Conservation (phyloP, 208 protist genomes). For the Trypanosomatidae sp. region DNA sequence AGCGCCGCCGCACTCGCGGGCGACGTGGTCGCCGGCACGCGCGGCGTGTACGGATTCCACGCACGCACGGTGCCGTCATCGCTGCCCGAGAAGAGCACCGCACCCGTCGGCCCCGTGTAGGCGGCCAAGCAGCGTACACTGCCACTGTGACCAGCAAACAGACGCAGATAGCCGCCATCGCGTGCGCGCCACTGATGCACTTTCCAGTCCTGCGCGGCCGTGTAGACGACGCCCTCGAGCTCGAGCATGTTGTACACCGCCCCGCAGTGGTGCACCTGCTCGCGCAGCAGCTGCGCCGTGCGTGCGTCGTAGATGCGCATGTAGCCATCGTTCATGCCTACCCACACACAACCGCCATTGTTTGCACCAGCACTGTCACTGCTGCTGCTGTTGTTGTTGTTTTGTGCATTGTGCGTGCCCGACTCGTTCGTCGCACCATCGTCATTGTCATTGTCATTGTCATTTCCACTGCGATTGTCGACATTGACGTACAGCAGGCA, state of each 20-base stretch:
- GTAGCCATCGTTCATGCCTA: slow-evolving; percentile 65
- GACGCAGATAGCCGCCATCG: slow-evolving; percentile 16
- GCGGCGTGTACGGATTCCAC: slow-evolving; percentile 58
- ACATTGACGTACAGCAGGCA: slow-evolving; percentile 35
- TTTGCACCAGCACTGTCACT: too few species aligned
- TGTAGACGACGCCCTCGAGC: slow-evolving; percentile 56
- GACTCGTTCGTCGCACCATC: too few species aligned
- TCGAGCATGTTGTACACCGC: slow-evolving; percentile 12
- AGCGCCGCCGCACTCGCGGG: slow-evolving; percentile 7
- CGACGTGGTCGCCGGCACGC: too few species aligned
- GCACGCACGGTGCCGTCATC: slow-evolving; percentile 60
- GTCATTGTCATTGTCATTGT: too few species aligned
- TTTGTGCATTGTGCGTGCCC: too few species aligned
- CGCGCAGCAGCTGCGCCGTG: slow-evolving; percentile 19
- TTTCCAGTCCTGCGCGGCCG: slow-evolving; percentile 65
- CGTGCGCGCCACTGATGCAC: slow-evolving; percentile 42
- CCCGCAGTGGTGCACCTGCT: slow-evolving; percentile 13
- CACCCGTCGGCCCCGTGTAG: slow-evolving; percentile 39
- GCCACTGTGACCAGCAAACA: slow-evolving; percentile 47
- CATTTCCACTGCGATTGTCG: slow-evolving; percentile 9
- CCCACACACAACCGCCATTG: too few species aligned
- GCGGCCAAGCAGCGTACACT: slow-evolving; percentile 35
- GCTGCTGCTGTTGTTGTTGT: too few species aligned
- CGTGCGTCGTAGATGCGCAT: slow-evolving; percentile 49
- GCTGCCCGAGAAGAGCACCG: slow-evolving; percentile 66